These are phyloP conservation scores for Ochetophila trinervis DNA, from an alignment of 306 rosid genomes.

Conservation along the genomic window DNA sequence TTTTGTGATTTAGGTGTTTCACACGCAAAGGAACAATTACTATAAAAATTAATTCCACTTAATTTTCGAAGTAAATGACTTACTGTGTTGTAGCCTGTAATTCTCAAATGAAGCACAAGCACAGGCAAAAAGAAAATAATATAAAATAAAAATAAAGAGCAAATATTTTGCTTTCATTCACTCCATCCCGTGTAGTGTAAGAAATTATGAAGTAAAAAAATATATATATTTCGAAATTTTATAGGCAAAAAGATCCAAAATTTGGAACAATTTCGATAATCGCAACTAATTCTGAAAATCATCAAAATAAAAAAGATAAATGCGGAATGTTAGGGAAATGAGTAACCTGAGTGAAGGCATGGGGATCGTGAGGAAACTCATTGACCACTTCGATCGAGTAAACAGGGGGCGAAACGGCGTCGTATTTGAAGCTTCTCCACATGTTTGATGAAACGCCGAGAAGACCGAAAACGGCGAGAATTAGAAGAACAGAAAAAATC, in stretches of 20 bases:
- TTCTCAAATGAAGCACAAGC: too few species aligned
- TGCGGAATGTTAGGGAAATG: not conserved
- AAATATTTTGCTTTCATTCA: too few species aligned
- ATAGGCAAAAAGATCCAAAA: too few species aligned
- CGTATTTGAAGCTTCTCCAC: conserved; percentile 20
- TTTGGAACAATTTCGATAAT: not conserved
- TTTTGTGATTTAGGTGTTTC: too few species aligned
- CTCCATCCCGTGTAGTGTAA: too few species aligned
- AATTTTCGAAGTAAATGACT: too few species aligned
- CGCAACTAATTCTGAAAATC: not conserved
- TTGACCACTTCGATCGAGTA: conserved; percentile 64
- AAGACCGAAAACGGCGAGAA: conserved; percentile 30
- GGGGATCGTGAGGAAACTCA: conserved; percentile 80
- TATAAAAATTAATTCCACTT: not conserved
- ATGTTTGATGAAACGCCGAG: conserved; percentile 45
- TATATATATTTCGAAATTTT: too few species aligned
- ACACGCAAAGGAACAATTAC: not conserved
- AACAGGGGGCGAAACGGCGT: conserved; percentile 2
- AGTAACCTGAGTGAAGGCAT: conserved; percentile 83
- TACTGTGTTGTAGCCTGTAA: too few species aligned
- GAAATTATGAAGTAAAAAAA: too few species aligned
- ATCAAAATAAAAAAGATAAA: not conserved
- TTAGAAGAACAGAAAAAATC: conserved; percentile 29
- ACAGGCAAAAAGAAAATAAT: too few species aligned
- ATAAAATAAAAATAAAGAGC: too few species aligned